A percentile compares a stretch with the other conserved stretches of the same genome.
Evolutionary conservation across 2,329 filamentous ascomycete genomes (phyloP).

Genomic region (Arthrinium puccinioides): DNA sequence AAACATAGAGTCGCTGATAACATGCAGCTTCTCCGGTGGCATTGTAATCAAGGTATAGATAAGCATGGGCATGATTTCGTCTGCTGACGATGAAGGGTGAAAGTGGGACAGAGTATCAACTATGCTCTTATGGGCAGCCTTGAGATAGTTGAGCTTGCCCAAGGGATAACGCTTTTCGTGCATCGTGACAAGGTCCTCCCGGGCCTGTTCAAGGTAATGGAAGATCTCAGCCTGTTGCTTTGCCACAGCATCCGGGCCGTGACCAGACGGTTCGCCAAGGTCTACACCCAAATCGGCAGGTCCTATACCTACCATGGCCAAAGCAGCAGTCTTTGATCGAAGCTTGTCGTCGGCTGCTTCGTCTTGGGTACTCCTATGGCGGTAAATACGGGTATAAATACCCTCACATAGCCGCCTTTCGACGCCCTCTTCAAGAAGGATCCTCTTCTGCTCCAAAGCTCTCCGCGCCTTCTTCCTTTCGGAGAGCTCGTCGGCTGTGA

Average conservation of each 20-base stretch:
- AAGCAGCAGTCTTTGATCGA: conserved; percentile 84
- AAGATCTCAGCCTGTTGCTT: conserved; percentile 62
- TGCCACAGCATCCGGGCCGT: conserved; percentile 48
- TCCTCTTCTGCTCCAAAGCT: conserved; percentile 68
- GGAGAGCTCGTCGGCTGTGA: conserved; percentile 78
- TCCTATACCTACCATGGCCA: conserved; percentile 87
- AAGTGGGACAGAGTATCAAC: conserved; percentile 73
- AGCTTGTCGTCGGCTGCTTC: conserved; percentile 93
- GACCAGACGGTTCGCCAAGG: conserved; percentile 47
- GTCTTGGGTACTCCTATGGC: conserved; percentile 85
- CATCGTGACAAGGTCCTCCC: conserved; percentile 71
- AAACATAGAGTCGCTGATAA: conserved; percentile 91
- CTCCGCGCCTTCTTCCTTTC: conserved; percentile 72
- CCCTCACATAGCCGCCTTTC: conserved; percentile 80
- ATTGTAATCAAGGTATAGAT: conserved; percentile 95
- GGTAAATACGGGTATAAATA: conserved; percentile 82
- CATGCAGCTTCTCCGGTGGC: conserved; percentile 75
- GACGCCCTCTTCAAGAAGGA: conserved; percentile 80
- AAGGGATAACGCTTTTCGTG: conserved; percentile 79
- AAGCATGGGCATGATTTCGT: conserved; percentile 93
- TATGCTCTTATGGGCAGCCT: conserved; percentile 84
- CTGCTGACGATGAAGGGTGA: conserved; percentile 77
- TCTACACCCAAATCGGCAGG: conserved; percentile 71
- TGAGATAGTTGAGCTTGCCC: conserved; percentile 84
- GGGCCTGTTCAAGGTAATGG: conserved; percentile 63